phyloP scores from a whole-genome alignment of 2,329 filamentous ascomycete genomes.

The Claviceps pazoutovae region DNA sequence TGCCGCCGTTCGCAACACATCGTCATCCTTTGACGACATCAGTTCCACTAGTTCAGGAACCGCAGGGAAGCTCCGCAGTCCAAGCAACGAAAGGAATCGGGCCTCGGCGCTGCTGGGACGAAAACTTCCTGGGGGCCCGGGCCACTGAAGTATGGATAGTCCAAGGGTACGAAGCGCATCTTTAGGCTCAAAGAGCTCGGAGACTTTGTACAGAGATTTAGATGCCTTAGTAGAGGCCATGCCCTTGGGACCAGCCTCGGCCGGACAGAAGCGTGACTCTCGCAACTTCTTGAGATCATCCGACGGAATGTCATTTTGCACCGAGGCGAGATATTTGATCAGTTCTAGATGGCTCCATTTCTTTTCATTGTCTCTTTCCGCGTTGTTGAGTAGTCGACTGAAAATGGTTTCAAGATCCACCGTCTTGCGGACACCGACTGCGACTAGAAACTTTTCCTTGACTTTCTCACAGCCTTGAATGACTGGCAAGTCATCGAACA shows the following conservation, averaged over 20 bases:
- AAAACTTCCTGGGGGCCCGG: conserved; percentile 49
- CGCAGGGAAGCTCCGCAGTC: conserved; percentile 57
- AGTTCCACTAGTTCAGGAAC: conserved; percentile 64
- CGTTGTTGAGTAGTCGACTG: conserved; percentile 58
- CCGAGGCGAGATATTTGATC: conserved; percentile 85
- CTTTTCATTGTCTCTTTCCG: conserved; percentile 36
- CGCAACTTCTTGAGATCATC: conserved; percentile 69
- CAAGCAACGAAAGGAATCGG: conserved; percentile 57
- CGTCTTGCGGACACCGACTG: conserved; percentile 82
- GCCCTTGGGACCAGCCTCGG: conserved; percentile 47
- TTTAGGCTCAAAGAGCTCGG: conserved; percentile 70
- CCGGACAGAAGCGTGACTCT: conserved; percentile 68
- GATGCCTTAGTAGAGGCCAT: conserved; percentile 39
- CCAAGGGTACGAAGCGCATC: conserved; percentile 53
- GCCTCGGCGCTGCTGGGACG: conserved; percentile 55
- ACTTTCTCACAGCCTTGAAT: conserved; percentile 63
- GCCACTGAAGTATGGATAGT: conserved; percentile 73
- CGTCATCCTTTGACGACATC: conserved; percentile 50
- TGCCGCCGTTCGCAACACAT: conserved; percentile 48
- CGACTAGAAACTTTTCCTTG: conserved; percentile 78
- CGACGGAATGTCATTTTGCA: conserved; percentile 72
- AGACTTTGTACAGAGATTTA: conserved; percentile 51
- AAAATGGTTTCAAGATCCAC: conserved; percentile 92
- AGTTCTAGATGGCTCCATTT: conserved; percentile 90
- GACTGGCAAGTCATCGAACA: conserved; percentile 86